Percentiles rank a stretch among this genome's conserved stretches.
These are phyloP conservation scores for Anthostomella pinea DNA, from an alignment of 2,329 filamentous ascomycete species.

Conservation along the genomic window DNA sequence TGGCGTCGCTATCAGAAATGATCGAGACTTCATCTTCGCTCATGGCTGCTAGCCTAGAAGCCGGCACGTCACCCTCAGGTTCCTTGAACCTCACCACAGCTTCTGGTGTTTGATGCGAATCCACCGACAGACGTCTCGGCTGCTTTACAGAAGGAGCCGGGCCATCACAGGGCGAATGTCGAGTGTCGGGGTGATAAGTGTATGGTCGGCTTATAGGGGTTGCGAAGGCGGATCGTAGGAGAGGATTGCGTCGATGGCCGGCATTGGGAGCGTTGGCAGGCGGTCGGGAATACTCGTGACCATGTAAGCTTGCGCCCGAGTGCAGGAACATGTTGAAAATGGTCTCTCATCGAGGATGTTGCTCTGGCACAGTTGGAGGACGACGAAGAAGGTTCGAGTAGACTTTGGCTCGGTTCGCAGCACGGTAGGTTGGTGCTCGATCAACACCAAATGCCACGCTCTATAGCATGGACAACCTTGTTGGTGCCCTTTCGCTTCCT, in stretches of 20 bases:
- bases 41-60: conserved; percentile 27
- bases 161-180: conserved; percentile 14
- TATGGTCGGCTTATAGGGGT: conserved; percentile 23
- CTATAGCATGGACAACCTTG: no score
- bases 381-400: not conserved
- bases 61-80: conserved; percentile 24
- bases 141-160: conserved; percentile 9
- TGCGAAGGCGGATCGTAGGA: conserved; percentile 29
- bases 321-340: conserved; percentile 54
- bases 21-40: conserved; percentile 49
- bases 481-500: no score
- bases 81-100: conserved; percentile 21
- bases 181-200: conserved; percentile 16
- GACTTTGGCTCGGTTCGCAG: conserved; percentile 4
- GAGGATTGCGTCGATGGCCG: conserved; percentile 25
- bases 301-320: conserved; percentile 57
- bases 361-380: conserved; percentile 2
- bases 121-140: conserved; percentile 15
- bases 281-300: conserved; percentile 54
- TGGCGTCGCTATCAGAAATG: conserved; percentile 47
- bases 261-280: conserved; percentile 32
- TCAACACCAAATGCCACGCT: conserved; percentile 2
- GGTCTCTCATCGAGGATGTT: conserved; percentile 14
- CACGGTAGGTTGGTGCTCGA: conserved; percentile 1
- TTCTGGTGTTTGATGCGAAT: conserved; percentile 14